Evolutionary conservation across 805 yeast genomes (phyloP).

Genomic region (Schizosaccharomyces cryophilus): DNA sequence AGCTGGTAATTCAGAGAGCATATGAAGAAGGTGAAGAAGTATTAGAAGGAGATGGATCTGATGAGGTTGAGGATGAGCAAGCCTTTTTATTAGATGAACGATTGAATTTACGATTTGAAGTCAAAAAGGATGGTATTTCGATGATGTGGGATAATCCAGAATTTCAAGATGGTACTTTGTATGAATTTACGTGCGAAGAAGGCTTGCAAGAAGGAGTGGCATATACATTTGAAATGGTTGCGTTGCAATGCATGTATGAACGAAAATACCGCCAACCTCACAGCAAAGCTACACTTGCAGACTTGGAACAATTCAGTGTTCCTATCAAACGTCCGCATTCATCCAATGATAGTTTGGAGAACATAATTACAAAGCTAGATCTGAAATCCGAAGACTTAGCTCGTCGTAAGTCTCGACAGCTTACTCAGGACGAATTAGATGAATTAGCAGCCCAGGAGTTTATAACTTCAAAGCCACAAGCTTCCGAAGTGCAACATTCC

Average conservation of each 20-base stretch:
- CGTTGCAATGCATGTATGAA: slow-evolving; percentile 52
- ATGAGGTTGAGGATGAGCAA: slow-evolving; percentile 38
- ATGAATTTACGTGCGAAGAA: slow-evolving; percentile 52
- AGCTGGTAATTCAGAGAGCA: slow-evolving; percentile 44
- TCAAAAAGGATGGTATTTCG: slow-evolving; percentile 28
- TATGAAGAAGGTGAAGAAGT: slow-evolving; percentile 41
- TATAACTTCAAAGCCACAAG: not conserved
- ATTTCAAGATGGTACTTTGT: slow-evolving; percentile 70
- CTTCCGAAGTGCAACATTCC: too few relatives aligned
- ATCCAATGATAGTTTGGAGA: not conserved
- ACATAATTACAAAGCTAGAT: not conserved
- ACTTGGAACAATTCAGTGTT: slow-evolving; percentile 28
- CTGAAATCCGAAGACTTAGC: not conserved
- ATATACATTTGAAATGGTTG: slow-evolving; percentile 34
- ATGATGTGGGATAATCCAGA: slow-evolving; percentile 60
- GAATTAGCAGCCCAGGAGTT: not conserved
- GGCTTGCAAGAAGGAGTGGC: slow-evolving; percentile 24
- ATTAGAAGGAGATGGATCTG: slow-evolving; percentile 16
- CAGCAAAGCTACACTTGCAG: slow-evolving; percentile 20
- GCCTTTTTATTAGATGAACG: slow-evolving; percentile 39
- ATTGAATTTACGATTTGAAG: slow-evolving; percentile 29
- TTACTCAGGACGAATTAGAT: not conserved
- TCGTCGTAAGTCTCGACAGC: not conserved
- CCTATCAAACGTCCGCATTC: not conserved
- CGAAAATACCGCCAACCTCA: slow-evolving; percentile 31